Conservation (phyloP, 2,329 filamentous ascomycete species). For the Phialophora expanda region DNA sequence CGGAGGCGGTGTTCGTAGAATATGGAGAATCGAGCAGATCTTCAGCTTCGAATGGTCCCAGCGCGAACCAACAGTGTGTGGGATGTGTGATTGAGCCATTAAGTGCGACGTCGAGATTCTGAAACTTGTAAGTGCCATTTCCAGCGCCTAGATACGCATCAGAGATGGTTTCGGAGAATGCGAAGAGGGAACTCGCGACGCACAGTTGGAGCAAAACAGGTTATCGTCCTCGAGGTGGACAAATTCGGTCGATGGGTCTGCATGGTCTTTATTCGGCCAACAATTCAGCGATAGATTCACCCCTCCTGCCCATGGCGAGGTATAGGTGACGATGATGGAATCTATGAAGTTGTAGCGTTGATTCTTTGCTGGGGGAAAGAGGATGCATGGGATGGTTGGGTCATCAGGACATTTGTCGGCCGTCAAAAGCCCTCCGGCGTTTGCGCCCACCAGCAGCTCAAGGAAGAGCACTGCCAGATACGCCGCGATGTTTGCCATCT, state of each 20-base stretch:
- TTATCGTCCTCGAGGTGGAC: neutral
- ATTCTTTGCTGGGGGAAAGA: constrained; percentile 2
- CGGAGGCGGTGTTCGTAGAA: neutral
- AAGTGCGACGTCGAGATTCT: neutral
- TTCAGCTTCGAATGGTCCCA: neutral
- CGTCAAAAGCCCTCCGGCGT: neutral
- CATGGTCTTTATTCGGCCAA: neutral
- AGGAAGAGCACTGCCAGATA: neutral
- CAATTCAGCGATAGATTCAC: constrained; percentile 10
- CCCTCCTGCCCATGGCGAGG: neutral
- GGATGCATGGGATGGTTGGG: neutral
- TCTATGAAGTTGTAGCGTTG: constrained; percentile 3
- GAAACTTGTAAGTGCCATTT: neutral
- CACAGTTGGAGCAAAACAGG: constrained; percentile 2
- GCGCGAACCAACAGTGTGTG: neutral
- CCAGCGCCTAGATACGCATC: neutral
- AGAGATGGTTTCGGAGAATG: neutral
- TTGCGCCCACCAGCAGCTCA: neutral
- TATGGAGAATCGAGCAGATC: neutral
- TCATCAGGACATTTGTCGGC: constrained; percentile 4
- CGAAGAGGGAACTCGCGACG: neutral
- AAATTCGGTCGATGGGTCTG: neutral
- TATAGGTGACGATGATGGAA: neutral
- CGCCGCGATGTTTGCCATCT: neutral
- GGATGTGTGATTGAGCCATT: constrained; percentile 4